phyloP scores from a whole-genome alignment of 1,284 basidiomycete genomes.

The Pholiota adiposa region DNA sequence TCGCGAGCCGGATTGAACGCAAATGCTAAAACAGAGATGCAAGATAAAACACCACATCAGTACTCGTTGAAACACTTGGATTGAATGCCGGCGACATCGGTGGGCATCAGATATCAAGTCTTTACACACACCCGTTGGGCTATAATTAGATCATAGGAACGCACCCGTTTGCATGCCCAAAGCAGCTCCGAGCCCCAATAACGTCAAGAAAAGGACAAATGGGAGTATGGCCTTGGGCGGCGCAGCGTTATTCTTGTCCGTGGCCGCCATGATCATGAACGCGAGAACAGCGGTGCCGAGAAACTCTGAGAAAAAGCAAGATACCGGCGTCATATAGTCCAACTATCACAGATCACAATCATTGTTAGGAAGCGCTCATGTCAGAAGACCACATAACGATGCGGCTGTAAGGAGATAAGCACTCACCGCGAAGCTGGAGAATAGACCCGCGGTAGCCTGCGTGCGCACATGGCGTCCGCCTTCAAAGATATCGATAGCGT shows the following conservation, averaged over 20 bases:
- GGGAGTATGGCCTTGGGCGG: conserved; percentile 49
- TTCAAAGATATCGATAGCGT: conserved; percentile 54
- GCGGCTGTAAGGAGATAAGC: neutral
- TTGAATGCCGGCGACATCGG: neutral
- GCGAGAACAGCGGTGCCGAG: conserved; percentile 43
- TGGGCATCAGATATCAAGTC: neutral
- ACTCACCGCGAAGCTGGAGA: conserved; percentile 42
- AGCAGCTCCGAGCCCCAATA: conserved; percentile 51
- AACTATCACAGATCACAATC: conserved; percentile 27
- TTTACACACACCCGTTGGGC: neutral
- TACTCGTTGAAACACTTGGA: neutral
- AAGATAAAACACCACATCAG: neutral
- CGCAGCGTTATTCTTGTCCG: conserved; percentile 44
- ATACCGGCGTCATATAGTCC: conserved; percentile 42
- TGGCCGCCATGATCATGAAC: conserved; percentile 44
- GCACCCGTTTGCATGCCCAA: conserved; percentile 55
- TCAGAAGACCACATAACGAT: neutral
- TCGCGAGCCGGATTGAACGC: conserved; percentile 63
- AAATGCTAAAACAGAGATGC: too few species aligned
- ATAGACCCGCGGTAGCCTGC: conserved; percentile 43
- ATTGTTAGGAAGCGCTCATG: neutral
- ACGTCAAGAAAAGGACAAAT: conserved; percentile 49
- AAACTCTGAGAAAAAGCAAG: conserved; percentile 45
- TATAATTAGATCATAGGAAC: neutral
- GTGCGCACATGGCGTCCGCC: conserved; percentile 48